Evolutionary conservation across 2,329 filamentous ascomycete species (phyloP).

Genomic region (Beauveria pseudobassiana): DNA sequence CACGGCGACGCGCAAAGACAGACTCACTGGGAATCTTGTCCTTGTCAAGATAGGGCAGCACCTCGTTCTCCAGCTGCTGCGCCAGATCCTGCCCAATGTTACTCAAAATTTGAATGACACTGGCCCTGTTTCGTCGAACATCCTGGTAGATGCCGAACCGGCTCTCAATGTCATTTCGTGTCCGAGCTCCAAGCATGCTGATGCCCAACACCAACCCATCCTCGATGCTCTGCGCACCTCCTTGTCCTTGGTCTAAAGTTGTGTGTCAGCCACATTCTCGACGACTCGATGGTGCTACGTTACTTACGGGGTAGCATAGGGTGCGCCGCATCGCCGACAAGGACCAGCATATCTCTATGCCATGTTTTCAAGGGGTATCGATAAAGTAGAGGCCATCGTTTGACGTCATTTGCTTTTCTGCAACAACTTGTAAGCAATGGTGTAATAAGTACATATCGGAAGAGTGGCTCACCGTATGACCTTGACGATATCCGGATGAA

Average conservation of each 20-base stretch:
- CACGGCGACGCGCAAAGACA: background rate
- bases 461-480: constrained; percentile 15
- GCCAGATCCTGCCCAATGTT: constrained; percentile 28
- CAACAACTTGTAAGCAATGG: background rate
- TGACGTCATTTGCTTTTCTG: constrained; percentile 28
- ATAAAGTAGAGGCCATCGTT: constrained; percentile 29
- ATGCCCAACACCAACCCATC: constrained; percentile 27
- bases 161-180: constrained; percentile 15
- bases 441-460: background rate
- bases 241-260: constrained; percentile 31
- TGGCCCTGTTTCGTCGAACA: constrained; percentile 22
- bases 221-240: constrained; percentile 28
- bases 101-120: constrained; percentile 31
- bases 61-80: constrained; percentile 21
- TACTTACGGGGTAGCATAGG: constrained; percentile 30
- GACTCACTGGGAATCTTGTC: constrained; percentile 24
- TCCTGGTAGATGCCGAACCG: constrained; percentile 20
- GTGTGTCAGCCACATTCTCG: background rate
- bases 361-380: constrained; percentile 25
- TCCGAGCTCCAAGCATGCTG: constrained; percentile 18
- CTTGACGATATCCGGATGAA: constrained; percentile 20
- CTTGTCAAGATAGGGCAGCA: constrained; percentile 20
- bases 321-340: constrained; percentile 31
- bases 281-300: background rate
- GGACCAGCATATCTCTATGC: constrained; percentile 23